A percentile compares a stretch with the other conserved stretches of the same genome.
phyloP scores from a whole-genome alignment of 768 basidiomycete genomes.

The Omphalotus guepiniiformis region DNA sequence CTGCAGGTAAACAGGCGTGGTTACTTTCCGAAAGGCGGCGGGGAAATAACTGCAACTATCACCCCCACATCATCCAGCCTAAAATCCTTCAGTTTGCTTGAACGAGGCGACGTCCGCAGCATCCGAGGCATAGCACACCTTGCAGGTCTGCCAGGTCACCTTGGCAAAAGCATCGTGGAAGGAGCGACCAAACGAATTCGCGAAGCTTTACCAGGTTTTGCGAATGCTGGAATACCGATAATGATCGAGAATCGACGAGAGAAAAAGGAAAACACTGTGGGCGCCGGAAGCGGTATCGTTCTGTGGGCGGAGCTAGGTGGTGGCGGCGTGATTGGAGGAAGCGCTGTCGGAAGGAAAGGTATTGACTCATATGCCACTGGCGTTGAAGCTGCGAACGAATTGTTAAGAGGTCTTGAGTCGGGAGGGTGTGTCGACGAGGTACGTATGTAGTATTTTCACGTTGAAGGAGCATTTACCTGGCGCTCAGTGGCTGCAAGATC shows the following conservation, averaged over 20 bases:
- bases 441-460: constrained; percentile 1
- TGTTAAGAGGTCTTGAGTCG: constrained; percentile 53
- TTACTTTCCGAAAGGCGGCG: constrained; percentile 73
- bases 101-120: constrained; percentile 47
- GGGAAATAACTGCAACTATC: constrained; percentile 45
- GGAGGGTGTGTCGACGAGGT: constrained; percentile 77
- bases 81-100: constrained; percentile 42
- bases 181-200: constrained; percentile 47
- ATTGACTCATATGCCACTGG: constrained; percentile 46
- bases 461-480: neutral
- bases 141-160: constrained; percentile 52
- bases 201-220: constrained; percentile 27
- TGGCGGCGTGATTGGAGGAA: constrained; percentile 67
- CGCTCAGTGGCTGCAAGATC: constrained; percentile 52
- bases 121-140: constrained; percentile 62
- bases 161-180: constrained; percentile 54
- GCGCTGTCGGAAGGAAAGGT: constrained; percentile 56
- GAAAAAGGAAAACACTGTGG: constrained; percentile 39
- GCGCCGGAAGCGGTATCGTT: constrained; percentile 67
- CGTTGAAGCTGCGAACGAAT: constrained; percentile 53
- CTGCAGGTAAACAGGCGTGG: constrained; percentile 55
- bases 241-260: constrained; percentile 40
- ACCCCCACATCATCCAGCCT: constrained; percentile 37
- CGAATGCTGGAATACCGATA: constrained; percentile 25
- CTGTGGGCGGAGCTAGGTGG: constrained; percentile 70